Percentiles rank a stretch among this genome's conserved stretches.
Evolutionary conservation across 805 yeast genomes (phyloP).

Genomic region (Wickerhamomyces queroliae): DNA sequence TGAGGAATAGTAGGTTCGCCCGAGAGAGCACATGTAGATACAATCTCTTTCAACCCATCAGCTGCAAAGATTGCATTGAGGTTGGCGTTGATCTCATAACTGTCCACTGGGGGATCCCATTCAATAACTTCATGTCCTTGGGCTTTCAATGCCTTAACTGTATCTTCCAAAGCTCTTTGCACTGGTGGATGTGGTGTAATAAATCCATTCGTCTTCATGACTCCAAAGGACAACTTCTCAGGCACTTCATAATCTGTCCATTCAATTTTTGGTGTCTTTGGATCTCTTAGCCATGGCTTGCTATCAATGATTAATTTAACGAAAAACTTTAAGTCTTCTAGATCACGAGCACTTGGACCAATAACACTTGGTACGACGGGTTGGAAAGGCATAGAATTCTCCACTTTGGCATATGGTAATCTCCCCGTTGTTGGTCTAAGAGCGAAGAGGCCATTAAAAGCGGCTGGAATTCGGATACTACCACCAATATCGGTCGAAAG

Average conservation of each 20-base stretch:
- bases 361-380: conserved; percentile 38
- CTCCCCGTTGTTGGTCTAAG: conserved; percentile 38
- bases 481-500: conserved; percentile 52
- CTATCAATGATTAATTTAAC: conserved; percentile 20
- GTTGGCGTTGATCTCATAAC: background rate
- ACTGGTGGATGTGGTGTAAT: conserved; percentile 42
- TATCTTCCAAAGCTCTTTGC: conserved; percentile 33
- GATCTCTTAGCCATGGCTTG: conserved; percentile 36
- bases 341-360: conserved; percentile 30
- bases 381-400: conserved; percentile 30
- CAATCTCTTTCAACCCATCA: conserved; percentile 3
- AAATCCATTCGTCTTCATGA: conserved; percentile 33
- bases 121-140: conserved; percentile 45
- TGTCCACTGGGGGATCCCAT: conserved; percentile 24
- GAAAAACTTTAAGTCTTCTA: conserved; percentile 29
- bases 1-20: conserved; percentile 1
- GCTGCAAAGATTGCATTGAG: conserved; percentile 1
- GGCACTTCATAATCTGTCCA: conserved; percentile 27
- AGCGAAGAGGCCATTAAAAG: conserved; percentile 33
- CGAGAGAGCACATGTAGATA: background rate
- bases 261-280: conserved; percentile 34
- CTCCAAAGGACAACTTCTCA: conserved; percentile 32
- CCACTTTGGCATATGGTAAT: conserved; percentile 31
- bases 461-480: conserved; percentile 40
- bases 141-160: conserved; percentile 20